Conservation (phyloP, 495 filamentous ascomycete species). For the Podospora didyma region DNA sequence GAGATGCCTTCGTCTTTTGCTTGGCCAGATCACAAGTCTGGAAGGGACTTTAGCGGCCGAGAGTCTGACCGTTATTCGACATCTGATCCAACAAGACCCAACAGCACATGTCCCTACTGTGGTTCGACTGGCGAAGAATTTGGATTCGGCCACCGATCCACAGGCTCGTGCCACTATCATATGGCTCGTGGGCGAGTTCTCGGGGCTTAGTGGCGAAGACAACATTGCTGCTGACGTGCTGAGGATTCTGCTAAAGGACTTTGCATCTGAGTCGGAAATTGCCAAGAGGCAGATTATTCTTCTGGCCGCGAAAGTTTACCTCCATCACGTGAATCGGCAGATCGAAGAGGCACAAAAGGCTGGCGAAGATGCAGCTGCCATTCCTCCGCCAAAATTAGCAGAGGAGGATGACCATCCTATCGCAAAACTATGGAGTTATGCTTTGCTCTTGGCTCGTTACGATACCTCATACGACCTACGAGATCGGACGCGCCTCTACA, state of each 20-base stretch:
- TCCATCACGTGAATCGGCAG: conserved; percentile 73
- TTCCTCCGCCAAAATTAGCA: conserved; percentile 21
- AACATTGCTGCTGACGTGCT: conserved; percentile 93
- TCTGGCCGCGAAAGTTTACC: conserved; percentile 89
- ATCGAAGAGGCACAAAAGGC: conserved; percentile 31
- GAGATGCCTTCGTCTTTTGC: conserved; percentile 74
- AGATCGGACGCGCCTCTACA: conserved; percentile 84
- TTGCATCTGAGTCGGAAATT: conserved; percentile 74
- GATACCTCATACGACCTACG: conserved; percentile 93
- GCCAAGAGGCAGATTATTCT: conserved; percentile 90
- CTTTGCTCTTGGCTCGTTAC: conserved; percentile 80
- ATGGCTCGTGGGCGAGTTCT: conserved; percentile 95
- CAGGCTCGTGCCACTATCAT: conserved; percentile 89
- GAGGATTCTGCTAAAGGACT: conserved; percentile 81
- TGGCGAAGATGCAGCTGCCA: conserved; percentile 13
- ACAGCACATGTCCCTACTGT: conserved; percentile 71
- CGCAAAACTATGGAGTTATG: conserved; percentile 75
- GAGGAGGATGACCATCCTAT: conserved; percentile 62
- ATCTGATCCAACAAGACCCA: conserved; percentile 91
- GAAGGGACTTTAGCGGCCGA: conserved; percentile 87
- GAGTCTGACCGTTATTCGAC: conserved; percentile 85
- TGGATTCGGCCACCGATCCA: conserved; percentile 78
- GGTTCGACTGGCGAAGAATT: conserved; percentile 82
- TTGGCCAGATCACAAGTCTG: conserved; percentile 77
- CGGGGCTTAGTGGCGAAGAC: conserved; percentile 68